A percentile compares a stretch with the other conserved stretches of the same genome.
Evolutionary conservation across 2,329 filamentous ascomycete species (phyloP).

Genomic region (Colletotrichum brevisporum): DNA sequence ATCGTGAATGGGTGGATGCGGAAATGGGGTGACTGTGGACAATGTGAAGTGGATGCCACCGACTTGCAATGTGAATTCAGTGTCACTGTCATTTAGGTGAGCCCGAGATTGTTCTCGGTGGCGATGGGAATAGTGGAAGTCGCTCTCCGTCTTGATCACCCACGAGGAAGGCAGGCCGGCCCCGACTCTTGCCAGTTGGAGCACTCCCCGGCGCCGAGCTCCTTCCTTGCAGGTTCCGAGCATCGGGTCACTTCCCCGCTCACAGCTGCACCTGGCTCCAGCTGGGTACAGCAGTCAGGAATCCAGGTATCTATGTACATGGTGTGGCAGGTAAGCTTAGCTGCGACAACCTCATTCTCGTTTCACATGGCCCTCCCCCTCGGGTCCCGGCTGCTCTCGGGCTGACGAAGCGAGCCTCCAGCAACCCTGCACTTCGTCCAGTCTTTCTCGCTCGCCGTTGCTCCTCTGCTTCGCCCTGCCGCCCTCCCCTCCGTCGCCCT

Average conservation of each 20-base stretch:
- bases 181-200: not conserved
- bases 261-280: not conserved
- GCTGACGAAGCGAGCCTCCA: not conserved
- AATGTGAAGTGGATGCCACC: not conserved
- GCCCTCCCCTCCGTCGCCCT: not conserved
- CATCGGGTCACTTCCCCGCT: not conserved
- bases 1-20: not conserved
- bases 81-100: conserved; percentile 24
- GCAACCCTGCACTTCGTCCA: conserved; percentile 12
- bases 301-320: too few species aligned
- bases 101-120: not conserved
- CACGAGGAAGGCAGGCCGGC: conserved; percentile 16
- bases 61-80: not conserved
- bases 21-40: not conserved
- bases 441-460: not conserved
- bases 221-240: not conserved
- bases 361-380: conserved; percentile 13
- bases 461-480: too few species aligned
- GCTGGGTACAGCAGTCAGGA: not conserved
- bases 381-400: not conserved
- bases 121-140: too few species aligned
- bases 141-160: too few species aligned
- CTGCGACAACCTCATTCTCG: conserved; percentile 17
- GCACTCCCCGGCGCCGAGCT: conserved; percentile 5
- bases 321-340: not conserved